Evolutionary conservation across 2,329 filamentous ascomycete genomes (phyloP), one percentile per base, ranked within the genome.

Genomic region (Myrmaecium sp.): DNA sequence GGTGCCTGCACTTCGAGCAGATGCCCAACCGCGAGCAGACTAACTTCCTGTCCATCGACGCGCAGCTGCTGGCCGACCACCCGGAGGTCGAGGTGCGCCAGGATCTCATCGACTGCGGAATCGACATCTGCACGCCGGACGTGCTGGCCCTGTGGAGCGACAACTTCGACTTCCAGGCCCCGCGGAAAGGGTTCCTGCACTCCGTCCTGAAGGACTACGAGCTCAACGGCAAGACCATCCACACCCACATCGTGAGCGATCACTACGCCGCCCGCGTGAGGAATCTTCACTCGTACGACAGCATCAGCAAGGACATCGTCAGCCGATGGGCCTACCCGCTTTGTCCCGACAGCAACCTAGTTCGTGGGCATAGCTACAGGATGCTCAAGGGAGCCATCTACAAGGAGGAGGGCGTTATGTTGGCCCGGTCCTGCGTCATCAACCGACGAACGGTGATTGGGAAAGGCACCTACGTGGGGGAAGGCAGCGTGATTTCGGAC

Each of bases 81-180:
- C 61, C 67, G 5, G 80, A 92, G 47, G 66, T 93, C 26, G 82
- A 91, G 40, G 62, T 94, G 12, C 72, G 84, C 20, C 70, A 77
- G 36, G 86, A 98, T 52, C 58, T 98, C 31, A 78, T 95, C 34
- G 89, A 98, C 51, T 84, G 82, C 40, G 79, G 81, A 27, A 89
- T 98, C 43, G 89, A 98, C 47, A 95, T 98, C 36, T 95, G 86
- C 54, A 95, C 89, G 1, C 84, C 86, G 0, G 89, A 95, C 45
- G 84, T 94, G 6, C 66, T 95, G 22, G 84, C 84, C 5, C 58
- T 95, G 30, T 98, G 89, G 81, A 89, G 83, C 6, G 89, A 98
- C 54, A 93, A 84, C 46, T 98, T 95, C 42, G 86, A 98, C 50
- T 95, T 93, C 50, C 83, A 94, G 48, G 66, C 83, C 5, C 82